Evolutionary conservation across 139 green algal species (phyloP).

Genomic region (Astrephomene gubernaculifera): DNA sequence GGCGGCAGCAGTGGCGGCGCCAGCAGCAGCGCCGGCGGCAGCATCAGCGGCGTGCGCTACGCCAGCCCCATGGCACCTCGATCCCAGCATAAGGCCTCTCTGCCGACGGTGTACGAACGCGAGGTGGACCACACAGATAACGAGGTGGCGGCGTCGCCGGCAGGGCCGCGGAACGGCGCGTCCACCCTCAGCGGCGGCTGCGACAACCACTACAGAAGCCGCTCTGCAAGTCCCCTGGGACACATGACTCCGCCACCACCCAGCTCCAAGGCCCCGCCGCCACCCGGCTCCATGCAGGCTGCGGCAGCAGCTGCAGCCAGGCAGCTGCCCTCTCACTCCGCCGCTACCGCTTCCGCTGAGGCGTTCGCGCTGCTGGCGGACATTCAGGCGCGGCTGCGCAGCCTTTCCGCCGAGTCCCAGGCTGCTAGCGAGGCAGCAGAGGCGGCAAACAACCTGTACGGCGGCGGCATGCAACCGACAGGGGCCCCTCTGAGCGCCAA

Average conservation of each 20-base stretch:
- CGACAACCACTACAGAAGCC: neutral
- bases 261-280: too few relatives aligned
- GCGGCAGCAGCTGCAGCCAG: neutral
- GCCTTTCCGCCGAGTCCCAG: neutral
- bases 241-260: too few relatives aligned
- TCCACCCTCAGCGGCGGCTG: too few relatives aligned
- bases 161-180: neutral
- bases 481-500: neutral
- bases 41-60: neutral
- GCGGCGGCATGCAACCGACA: neutral
- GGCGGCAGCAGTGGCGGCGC: neutral
- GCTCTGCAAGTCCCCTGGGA: neutral
- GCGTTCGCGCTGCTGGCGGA: slow-evolving; percentile 1
- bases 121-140: neutral
- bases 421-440: neutral
- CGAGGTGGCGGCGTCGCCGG: neutral
- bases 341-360: neutral
- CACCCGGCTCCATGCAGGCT: too few relatives aligned
- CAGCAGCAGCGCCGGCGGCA: neutral
- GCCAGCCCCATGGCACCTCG: neutral
- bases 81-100: neutral
- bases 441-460: neutral
- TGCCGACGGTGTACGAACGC: slow-evolving; percentile 39
- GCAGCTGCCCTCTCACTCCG: neutral
- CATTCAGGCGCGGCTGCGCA: slow-evolving; percentile 24